Base-by-base conservation (phyloP, 164 flowering plant species). In the Magnolia kwangsiensis region DNA sequence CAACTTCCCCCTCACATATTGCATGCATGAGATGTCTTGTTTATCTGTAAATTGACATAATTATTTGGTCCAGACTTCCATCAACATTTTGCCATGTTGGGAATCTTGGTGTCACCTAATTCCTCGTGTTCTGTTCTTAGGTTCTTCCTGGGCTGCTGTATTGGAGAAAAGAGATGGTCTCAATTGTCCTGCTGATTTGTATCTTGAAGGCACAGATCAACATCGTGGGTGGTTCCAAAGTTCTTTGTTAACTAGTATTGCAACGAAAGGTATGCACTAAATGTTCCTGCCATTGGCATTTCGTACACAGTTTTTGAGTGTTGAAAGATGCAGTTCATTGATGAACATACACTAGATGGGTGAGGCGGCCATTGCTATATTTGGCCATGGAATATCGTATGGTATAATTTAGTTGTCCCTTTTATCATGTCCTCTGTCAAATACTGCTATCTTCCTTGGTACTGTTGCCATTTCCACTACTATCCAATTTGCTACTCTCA, bases 211-310 rank as follows among this genome's bases (percentile, higher is more conserved):
- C 24, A 82, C 97, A 74, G 99, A 96, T 86, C 98, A 96, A 88
- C 99, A 96, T 83, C 98, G 99, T 77, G 99, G 99, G 27, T 96
- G 99, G 99, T 96, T 96, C 80, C 99, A 96, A 75, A 96, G 99
- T 85, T 96, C 99, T 71, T 84, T 96, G 83, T 78, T 96, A 70
- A 94, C 99, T 45, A 86, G 99, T 80, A 78, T 92, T 84, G 98
- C 98, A 16, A 89, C 97, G 21, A 88, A 82, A 88, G 94, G 93
- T 89, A 85, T 68, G 50, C 71, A 27, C 8, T 29, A 14, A 10
- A 2, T 55, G 18, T 55, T 55, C 18, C 18, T 55, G 16, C 18
- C 18, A 13, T 8, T 67, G 4, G 37, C 27, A 18, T 4, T 21
- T 21, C 68, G 7, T 37, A 37, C 45, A 37, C 45, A 59, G 67